Conservation (phyloP, 2,329 filamentous ascomycete genomes). For the Rutstroemia sydowiana region DNA sequence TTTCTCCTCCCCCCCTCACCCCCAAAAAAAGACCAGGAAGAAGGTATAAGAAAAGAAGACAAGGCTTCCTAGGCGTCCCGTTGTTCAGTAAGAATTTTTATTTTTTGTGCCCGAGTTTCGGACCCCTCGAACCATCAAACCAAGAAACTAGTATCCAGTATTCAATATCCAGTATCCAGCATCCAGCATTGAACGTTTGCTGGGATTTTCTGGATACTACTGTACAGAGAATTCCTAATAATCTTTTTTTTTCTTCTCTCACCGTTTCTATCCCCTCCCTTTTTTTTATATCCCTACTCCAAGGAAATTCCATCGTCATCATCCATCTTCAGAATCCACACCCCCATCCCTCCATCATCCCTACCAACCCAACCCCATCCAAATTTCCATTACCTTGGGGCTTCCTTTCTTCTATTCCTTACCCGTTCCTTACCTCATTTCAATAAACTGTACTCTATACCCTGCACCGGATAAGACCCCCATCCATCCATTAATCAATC, state of each 20-base stretch:
- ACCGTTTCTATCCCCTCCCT: not conserved
- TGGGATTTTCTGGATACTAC: not conserved
- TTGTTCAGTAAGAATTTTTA: slow-evolving; percentile 6
- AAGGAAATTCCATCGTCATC: not conserved
- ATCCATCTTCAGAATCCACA: not conserved
- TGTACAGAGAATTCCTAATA: too few species aligned
- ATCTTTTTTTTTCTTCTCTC: not conserved
- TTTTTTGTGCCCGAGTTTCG: not conserved
- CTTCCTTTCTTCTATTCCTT: not conserved
- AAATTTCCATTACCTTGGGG: not conserved
- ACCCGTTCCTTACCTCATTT: not conserved
- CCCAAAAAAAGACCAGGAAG: not conserved
- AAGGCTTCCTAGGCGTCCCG: not conserved
- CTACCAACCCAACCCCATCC: too few species aligned
- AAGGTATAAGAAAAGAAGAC: not conserved
- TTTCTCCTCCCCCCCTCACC: too few species aligned
- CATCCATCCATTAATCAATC: not conserved
- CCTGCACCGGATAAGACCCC: not conserved
- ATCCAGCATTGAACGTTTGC: not conserved
- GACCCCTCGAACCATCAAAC: not conserved
- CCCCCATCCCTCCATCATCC: not conserved
- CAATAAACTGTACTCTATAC: not conserved
- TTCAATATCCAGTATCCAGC: too few species aligned
- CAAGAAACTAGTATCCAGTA: too few species aligned
- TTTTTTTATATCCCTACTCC: not conserved